Percentiles rank a stretch among this genome's conserved stretches.
These are phyloP conservation scores for Gentiana straminea DNA, from an alignment of 257 asterid species.

Conservation along the genomic window DNA sequence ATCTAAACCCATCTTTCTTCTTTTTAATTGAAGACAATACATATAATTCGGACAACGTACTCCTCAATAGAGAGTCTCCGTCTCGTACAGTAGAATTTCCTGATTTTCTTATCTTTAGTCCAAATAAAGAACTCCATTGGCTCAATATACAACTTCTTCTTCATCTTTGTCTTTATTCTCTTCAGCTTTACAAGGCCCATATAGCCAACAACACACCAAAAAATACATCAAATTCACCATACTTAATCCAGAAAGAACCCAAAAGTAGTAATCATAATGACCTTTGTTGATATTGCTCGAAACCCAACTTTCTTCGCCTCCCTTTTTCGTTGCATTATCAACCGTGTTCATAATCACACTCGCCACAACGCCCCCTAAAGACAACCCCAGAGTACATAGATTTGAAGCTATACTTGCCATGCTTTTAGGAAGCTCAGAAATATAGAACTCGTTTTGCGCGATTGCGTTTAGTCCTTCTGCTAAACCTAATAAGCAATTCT, in stretches of 20 bases:
- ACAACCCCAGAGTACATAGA: slow-evolving; percentile 30
- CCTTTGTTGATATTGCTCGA: slow-evolving; percentile 57
- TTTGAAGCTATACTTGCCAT: slow-evolving; percentile 69
- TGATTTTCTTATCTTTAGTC: too few species aligned
- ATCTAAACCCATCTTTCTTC: too few species aligned
- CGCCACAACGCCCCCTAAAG: slow-evolving; percentile 34
- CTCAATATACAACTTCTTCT: not conserved
- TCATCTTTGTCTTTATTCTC: not conserved
- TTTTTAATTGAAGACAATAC: too few species aligned
- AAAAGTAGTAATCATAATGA: slow-evolving; percentile 56
- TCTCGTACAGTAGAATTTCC: too few species aligned
- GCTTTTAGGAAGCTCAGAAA: slow-evolving; percentile 54
- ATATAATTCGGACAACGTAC: too few species aligned
- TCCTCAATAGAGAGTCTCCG: too few species aligned
- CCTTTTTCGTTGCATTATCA: slow-evolving; percentile 25
- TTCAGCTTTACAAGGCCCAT: slow-evolving; percentile 23
- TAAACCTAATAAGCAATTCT: slow-evolving; percentile 40
- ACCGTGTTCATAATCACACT: slow-evolving; percentile 40
- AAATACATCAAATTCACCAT: slow-evolving; percentile 42
- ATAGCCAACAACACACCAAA: slow-evolving; percentile 36
- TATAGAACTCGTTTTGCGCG: slow-evolving; percentile 61
- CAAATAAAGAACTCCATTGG: too few species aligned
- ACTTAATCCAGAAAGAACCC: slow-evolving; percentile 45
- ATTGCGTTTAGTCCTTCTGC: slow-evolving; percentile 54
- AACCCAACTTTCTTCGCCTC: slow-evolving; percentile 55